Percentiles rank a stretch among this genome's conserved stretches.
phyloP scores from a whole-genome alignment of 371 early-diverging fungal genomes.

The Mycotypha africana region DNA sequence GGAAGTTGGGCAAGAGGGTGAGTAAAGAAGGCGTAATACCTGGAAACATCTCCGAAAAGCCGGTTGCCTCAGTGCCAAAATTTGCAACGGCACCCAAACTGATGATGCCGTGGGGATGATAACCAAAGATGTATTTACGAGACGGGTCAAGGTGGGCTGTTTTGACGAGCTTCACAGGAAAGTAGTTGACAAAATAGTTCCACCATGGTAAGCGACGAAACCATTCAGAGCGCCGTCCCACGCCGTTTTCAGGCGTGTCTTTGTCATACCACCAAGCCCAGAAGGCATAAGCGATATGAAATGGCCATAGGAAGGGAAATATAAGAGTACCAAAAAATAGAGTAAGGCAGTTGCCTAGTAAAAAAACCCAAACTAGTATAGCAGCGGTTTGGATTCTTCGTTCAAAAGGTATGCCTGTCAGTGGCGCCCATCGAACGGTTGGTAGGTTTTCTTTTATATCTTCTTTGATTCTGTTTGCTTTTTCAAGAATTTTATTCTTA shows the following conservation, averaged over 20 bases:
- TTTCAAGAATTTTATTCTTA: no score
- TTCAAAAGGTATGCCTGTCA: constrained; percentile 63
- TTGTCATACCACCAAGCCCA: constrained; percentile 48
- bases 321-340: constrained; percentile 38
- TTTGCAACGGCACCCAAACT: constrained; percentile 71
- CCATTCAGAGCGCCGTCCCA: constrained; percentile 56
- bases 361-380: constrained; percentile 53
- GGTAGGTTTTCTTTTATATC: background rate
- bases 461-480: no score
- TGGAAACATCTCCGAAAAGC: constrained; percentile 54
- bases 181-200: constrained; percentile 70
- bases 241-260: constrained; percentile 53
- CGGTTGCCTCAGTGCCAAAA: constrained; percentile 66
- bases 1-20: constrained; percentile 54
- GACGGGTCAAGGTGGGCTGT: constrained; percentile 68
- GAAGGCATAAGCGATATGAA: constrained; percentile 58
- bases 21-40: constrained; percentile 55
- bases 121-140: constrained; percentile 71
- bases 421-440: constrained; percentile 55
- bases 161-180: constrained; percentile 67
- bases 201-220: constrained; percentile 47
- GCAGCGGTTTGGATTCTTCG: constrained; percentile 71
- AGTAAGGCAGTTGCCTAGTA: constrained; percentile 50
- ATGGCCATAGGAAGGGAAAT: constrained; percentile 46
- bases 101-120: constrained; percentile 80